These are phyloP conservation scores for Coemansia linderi DNA, from an alignment of 371 early-diverging fungal species.

Conservation along the genomic window DNA sequence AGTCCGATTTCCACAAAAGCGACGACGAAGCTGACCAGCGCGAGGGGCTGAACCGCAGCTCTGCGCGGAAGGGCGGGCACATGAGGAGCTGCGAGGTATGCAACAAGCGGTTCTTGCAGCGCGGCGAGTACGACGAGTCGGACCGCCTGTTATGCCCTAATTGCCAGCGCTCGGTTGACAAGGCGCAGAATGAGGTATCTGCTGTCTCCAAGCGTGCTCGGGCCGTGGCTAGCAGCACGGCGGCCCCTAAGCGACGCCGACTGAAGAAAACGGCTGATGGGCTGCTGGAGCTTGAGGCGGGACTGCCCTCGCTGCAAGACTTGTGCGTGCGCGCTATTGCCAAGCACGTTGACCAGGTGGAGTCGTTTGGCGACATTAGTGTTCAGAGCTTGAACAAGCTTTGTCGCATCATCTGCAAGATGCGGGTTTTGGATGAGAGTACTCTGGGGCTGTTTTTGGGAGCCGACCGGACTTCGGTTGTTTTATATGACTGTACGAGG, in stretches of 20 bases:
- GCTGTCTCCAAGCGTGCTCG: constrained; percentile 26
- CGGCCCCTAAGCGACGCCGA: constrained; percentile 26
- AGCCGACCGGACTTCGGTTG: constrained; percentile 58
- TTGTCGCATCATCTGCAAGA: constrained; percentile 76
- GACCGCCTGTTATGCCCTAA: constrained; percentile 26
- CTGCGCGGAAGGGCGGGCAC: constrained; percentile 53
- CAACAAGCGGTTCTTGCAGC: constrained; percentile 36
- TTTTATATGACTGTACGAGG: constrained; percentile 80
- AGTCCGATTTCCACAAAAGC: constrained; percentile 4
- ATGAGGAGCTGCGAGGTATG: constrained; percentile 49
- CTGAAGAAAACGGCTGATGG: constrained; percentile 49
- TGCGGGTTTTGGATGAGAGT: constrained; percentile 66
- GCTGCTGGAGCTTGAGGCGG: constrained; percentile 46
- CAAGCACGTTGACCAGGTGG: constrained; percentile 73
- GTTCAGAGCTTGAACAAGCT: constrained; percentile 69
- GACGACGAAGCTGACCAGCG: constrained; percentile 22
- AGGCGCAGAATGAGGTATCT: constrained; percentile 7
- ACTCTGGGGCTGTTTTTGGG: constrained; percentile 76
- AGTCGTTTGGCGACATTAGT: constrained; percentile 79
- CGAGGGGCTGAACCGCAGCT: constrained; percentile 48
- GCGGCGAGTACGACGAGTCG: constrained; percentile 19
- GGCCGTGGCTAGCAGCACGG: not conserved
- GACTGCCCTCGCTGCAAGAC: constrained; percentile 52
- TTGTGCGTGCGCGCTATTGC: constrained; percentile 64
- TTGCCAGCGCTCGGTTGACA: constrained; percentile 40